Base-by-base conservation (phyloP, 2,329 filamentous ascomycete genomes). In the Blastomyces gilchristii region DNA sequence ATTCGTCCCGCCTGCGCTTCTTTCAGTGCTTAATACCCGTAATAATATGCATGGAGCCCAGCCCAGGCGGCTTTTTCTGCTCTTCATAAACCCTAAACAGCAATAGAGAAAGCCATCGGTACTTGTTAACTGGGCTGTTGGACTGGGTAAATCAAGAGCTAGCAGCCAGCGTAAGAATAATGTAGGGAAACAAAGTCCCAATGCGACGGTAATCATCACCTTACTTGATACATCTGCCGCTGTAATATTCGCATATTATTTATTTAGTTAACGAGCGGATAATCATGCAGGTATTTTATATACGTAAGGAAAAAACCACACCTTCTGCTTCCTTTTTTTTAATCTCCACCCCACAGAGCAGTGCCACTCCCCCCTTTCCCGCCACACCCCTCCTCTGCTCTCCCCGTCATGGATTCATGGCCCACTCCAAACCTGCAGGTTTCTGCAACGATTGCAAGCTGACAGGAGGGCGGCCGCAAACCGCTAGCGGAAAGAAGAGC, bases 231-330 rank as follows among this genome's bases (percentile, higher is more conserved):
- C 57, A 49, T n/a, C 22, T n/a, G 14, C 6, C 39, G 49, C 57
- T 59, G 57, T 59, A 59, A 47, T 59, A 59, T 49, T 47, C n/a
- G 16, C 57, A 59, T 18, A 18, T 45, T 49, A 7, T 58, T 34
- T 4, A 31, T 31, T 31, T 43, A 14, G 28, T 49, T 43, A 49
- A 49, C 57, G 43, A 43, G 37, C 54, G 34, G 34, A 57, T 57
- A 39, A 59, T 59, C 57, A 47, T 49, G 57, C 57, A 59, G 57
- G 57, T 59, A 59, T 59, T 59, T 47, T 59, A 57, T 25, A 57
- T 25, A 11, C 8, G n/a, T 16, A 43, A n/a, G 54, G 14, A 57
- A 22, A 41, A 41, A 54, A 31, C n/a, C n/a, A 22, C n/a, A 22
- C n/a, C n/a, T 22, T 22, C n/a, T 22, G n/a, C n/a, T 22, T 22